Base-by-base conservation (phyloP, 2,329 filamentous ascomycete genomes). In the Zymoseptoria pseudotritici region DNA sequence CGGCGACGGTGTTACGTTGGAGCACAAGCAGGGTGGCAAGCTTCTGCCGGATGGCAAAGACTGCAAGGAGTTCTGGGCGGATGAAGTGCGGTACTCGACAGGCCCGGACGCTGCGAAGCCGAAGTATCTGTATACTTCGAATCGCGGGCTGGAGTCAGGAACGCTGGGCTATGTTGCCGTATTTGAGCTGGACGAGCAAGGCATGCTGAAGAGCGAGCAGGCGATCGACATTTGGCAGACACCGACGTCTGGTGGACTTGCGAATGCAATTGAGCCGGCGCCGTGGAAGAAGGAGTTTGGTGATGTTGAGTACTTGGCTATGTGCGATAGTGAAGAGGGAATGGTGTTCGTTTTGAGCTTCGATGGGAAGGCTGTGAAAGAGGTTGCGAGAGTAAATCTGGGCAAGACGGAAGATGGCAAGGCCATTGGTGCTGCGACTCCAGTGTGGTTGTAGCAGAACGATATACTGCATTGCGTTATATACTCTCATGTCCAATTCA, bases 311-410 rank as follows among this genome's bases (percentile, higher is more conserved):
- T 72, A 72, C 53, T 31, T 74, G 46, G 72, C 72, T 4, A 58
- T 74, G 65, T 73, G 71, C 2, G 72, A 74, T 57, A 72, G 70
- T 55, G 65, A 72, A 53, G 69, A 73, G 54, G 71, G 71, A 0
- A 67, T 65, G 61, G 70, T 73, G 6, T 71, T 67, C n/a, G 62
- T 73, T 2, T 59, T 74, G 11, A 60, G 60, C 9, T 74, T 74
- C 55, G 69, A 74, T 63, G 69, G 70, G 0, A 68, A 65, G 58
- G 62, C 66, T 57, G 65, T 74, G 1, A 58, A 29, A 8, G 71
- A 73, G 53, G 68, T 69, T 22, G 62, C 69, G 11, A 68, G 67
- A 51, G 63, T 71, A 21, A 68, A 64, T 57, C 51, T 72, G 10
- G 69, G 70, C 9, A 68, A 67, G 63, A 69, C 67, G 8, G 70